These are phyloP conservation scores for Artemisia argyi DNA, from an alignment of 129 eudicot genomes.

Conservation along the genomic window DNA sequence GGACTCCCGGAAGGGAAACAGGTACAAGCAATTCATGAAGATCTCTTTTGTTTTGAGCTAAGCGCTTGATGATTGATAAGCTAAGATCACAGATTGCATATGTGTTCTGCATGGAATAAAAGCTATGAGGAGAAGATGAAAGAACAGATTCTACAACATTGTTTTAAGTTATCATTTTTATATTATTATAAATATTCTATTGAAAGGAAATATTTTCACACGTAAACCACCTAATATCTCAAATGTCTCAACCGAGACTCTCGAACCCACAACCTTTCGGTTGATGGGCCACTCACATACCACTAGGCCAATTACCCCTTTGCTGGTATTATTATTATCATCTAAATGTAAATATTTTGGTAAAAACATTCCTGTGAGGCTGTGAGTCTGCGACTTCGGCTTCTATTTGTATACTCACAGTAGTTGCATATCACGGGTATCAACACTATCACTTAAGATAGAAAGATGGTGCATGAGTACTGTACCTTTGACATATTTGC, in stretches of 20 bases:
- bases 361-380: neutral
- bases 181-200: too few relatives aligned
- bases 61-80: constrained; percentile 57
- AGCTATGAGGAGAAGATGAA: constrained; percentile 20
- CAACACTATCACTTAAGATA: neutral
- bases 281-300: too few relatives aligned
- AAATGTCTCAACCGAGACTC: too few relatives aligned
- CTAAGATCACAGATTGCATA: constrained; percentile 89
- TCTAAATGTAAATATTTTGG: constrained; percentile 1
- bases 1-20: constrained; percentile 53
- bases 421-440: neutral
- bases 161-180: neutral
- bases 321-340: neutral
- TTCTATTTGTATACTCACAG: neutral
- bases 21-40: constrained; percentile 40
- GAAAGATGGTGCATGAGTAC: neutral
- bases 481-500: constrained; percentile 65
- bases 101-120: constrained; percentile 62
- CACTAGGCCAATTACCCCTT: too few relatives aligned
- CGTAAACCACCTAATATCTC: too few relatives aligned
- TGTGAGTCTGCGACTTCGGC: neutral
- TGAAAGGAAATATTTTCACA: too few relatives aligned
- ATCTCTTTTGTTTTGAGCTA: constrained; percentile 52
- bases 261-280: too few relatives aligned
- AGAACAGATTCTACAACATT: neutral